Conservation (phyloP, 2,329 filamentous ascomycete species). For the Biscogniauxia sp. region DNA sequence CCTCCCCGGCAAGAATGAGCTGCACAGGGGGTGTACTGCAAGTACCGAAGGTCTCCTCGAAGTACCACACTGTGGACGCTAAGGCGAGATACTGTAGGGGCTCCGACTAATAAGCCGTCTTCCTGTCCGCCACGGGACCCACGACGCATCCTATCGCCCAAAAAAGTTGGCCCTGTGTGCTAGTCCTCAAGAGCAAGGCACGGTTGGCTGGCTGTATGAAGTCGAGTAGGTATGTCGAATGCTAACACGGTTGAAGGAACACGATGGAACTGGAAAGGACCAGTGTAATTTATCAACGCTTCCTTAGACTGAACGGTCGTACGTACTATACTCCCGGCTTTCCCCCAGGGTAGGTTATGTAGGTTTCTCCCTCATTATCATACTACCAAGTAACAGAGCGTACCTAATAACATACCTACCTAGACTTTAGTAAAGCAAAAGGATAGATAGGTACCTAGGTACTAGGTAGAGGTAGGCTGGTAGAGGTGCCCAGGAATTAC, state of each 20-base stretch:
- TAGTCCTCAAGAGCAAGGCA: neutral
- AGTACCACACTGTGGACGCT: constrained; percentile 16
- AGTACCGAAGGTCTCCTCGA: constrained; percentile 24
- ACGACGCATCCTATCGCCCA: neutral
- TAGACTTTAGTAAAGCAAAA: no score
- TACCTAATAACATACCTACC: no score
- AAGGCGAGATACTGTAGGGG: neutral
- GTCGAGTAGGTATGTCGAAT: neutral
- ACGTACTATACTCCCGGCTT: neutral
- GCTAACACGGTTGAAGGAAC: neutral
- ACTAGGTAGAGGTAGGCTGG: neutral
- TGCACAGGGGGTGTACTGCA: constrained; percentile 22
- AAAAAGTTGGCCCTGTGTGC: neutral
- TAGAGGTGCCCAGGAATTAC: neutral
- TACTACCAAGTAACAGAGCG: neutral
- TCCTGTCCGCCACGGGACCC: neutral
- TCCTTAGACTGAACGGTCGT: neutral
- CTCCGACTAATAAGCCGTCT: neutral
- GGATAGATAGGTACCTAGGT: no score
- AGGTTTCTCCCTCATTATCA: no score
- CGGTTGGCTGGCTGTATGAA: neutral
- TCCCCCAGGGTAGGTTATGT: no score
- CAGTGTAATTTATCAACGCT: neutral
- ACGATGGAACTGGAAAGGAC: neutral
- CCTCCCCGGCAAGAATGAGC: constrained; percentile 25